Evolutionary conservation across 768 basidiomycete genomes (phyloP).

Genomic region (Tulasnella sp.): DNA sequence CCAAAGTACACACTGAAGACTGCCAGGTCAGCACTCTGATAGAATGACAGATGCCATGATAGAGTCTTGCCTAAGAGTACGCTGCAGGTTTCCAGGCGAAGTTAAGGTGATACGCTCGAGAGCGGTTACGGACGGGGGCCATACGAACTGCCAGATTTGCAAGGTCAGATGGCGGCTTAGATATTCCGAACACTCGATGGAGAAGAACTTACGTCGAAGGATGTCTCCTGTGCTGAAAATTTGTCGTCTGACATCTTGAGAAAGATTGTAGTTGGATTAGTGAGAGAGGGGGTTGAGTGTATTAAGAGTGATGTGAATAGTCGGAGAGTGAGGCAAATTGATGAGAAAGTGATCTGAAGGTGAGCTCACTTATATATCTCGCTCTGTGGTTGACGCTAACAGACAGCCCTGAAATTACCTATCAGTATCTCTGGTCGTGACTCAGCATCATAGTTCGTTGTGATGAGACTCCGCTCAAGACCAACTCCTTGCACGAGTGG

Average conservation of each 20-base stretch:
- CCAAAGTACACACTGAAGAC: conserved; percentile 51
- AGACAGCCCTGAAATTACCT: too few relatives aligned
- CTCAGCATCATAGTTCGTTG: too few relatives aligned
- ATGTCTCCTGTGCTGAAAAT: conserved; percentile 5
- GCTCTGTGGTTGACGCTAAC: too few relatives aligned
- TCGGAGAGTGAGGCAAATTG: too few relatives aligned
- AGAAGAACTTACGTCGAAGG: not conserved
- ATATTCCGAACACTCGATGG: not conserved
- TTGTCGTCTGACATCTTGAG: conserved; percentile 2
- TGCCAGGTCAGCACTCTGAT: not conserved
- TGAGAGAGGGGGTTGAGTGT: not conserved
- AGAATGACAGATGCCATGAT: not conserved
- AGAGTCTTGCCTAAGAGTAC: conserved; percentile 44
- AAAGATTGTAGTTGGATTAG: not conserved
- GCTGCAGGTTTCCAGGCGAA: conserved; percentile 59
- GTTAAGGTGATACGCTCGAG: conserved; percentile 58
- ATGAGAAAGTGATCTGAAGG: too few relatives aligned
- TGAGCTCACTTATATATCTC: too few relatives aligned
- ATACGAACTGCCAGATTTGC: conserved; percentile 34
- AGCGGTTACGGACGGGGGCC: conserved; percentile 40
- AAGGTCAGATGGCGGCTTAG: not conserved
- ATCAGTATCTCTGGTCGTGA: too few relatives aligned
- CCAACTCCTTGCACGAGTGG: too few relatives aligned
- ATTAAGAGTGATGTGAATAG: not conserved
- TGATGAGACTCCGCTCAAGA: too few relatives aligned